Evolutionary conservation across 768 basidiomycete genomes (phyloP).

Genomic region (Suillus luteus): DNA sequence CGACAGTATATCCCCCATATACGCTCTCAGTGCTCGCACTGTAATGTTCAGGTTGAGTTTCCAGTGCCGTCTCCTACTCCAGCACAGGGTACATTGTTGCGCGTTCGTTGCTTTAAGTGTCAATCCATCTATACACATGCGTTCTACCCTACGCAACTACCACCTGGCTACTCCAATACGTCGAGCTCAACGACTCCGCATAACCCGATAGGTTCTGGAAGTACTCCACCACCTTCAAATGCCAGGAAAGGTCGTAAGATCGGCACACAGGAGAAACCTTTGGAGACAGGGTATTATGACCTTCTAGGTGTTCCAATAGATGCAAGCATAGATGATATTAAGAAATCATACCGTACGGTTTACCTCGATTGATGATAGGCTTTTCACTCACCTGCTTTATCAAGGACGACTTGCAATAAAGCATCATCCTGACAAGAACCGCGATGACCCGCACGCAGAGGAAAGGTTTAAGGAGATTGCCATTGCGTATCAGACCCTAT

Average conservation of each 20-base stretch:
- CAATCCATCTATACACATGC: conserved; percentile 57
- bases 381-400: background rate
- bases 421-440: conserved; percentile 92
- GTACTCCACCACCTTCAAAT: conserved; percentile 20
- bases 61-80: conserved; percentile 61
- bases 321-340: conserved; percentile 82
- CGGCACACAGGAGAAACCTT: conserved; percentile 83
- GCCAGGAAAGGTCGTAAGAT: conserved; percentile 69
- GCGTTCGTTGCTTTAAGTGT: conserved; percentile 74
- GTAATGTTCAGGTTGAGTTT: conserved; percentile 63
- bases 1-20: conserved; percentile 70
- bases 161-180: conserved; percentile 26
- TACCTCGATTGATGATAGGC: background rate
- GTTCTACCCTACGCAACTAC: conserved; percentile 67
- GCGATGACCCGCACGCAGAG: conserved; percentile 80
- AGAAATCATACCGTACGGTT: conserved; percentile 83
- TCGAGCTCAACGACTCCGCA: conserved; percentile 13
- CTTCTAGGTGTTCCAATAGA: conserved; percentile 73
- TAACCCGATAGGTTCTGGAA: conserved; percentile 16
- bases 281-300: conserved; percentile 93
- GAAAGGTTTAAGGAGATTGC: conserved; percentile 91
- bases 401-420: conserved; percentile 84
- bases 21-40: conserved; percentile 59
- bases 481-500: conserved; percentile 85
- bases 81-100: conserved; percentile 57